Conservation (phyloP, 2,329 filamentous ascomycete genomes). For the Polytolypa hystricis region DNA sequence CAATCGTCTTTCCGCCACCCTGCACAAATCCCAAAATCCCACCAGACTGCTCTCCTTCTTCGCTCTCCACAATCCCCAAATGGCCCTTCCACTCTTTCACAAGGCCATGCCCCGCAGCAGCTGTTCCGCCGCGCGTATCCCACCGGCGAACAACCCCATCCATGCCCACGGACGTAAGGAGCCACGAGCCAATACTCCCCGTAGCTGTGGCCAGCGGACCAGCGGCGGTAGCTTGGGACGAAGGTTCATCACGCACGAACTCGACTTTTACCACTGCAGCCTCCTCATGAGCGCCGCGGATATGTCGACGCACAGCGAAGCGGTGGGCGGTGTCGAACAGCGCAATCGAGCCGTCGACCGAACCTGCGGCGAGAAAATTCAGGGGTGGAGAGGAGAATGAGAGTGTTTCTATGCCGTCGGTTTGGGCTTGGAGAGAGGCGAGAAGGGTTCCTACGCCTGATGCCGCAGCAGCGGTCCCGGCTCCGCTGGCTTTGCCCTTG, state of each 20-base stretch:
- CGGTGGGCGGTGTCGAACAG: slow-evolving; percentile 78
- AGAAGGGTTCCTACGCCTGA: slow-evolving; percentile 59
- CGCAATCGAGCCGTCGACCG: slow-evolving; percentile 59
- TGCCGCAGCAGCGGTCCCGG: slow-evolving; percentile 41
- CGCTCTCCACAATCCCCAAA: slow-evolving; percentile 28
- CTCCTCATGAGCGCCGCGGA: slow-evolving; percentile 75
- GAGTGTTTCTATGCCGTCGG: slow-evolving; percentile 66
- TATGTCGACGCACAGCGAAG: slow-evolving; percentile 75
- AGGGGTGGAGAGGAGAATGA: slow-evolving; percentile 52
- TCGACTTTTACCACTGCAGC: slow-evolving; percentile 87
- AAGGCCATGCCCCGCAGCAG: slow-evolving; percentile 56
- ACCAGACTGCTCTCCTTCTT: slow-evolving; percentile 65
- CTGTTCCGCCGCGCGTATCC: slow-evolving; percentile 64
- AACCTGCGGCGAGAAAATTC: slow-evolving; percentile 51
- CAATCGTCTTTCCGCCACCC: slow-evolving; percentile 58
- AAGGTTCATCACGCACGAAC: slow-evolving; percentile 51
- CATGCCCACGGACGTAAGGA: slow-evolving; percentile 81
- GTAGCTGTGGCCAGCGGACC: slow-evolving; percentile 18
- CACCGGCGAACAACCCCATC: slow-evolving; percentile 84
- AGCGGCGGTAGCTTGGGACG: slow-evolving; percentile 20
- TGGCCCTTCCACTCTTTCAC: slow-evolving; percentile 87
- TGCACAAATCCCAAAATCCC: slow-evolving; percentile 89
- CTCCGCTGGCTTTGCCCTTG: slow-evolving; percentile 39
- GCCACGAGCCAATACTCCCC: slow-evolving; percentile 43
- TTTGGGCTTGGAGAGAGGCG: slow-evolving; percentile 69